These are phyloP conservation scores for Boletus subcaerulescens DNA, from an alignment of 768 basidiomycete species.

Conservation along the genomic window DNA sequence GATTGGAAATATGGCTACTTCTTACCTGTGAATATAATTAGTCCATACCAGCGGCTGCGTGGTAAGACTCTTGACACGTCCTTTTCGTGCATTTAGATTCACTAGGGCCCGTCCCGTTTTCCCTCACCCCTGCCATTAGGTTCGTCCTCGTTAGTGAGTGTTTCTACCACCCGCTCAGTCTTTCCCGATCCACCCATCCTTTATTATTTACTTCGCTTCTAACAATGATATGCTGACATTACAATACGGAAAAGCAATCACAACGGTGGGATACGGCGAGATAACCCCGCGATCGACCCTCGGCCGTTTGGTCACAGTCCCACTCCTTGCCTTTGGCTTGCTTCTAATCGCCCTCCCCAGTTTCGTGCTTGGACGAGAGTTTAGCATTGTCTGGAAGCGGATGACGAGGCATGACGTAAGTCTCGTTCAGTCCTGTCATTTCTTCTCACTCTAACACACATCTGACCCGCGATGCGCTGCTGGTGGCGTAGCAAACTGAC, in stretches of 20 bases:
- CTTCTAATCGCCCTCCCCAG: slow-evolving; percentile 87
- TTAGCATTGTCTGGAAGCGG: slow-evolving; percentile 85
- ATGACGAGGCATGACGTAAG: slow-evolving; percentile 58
- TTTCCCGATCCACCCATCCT: not conserved
- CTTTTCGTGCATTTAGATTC: not conserved
- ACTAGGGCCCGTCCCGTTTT: not conserved
- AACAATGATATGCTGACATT: not conserved
- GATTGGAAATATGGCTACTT: not conserved
- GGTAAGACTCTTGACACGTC: slow-evolving; percentile 44
- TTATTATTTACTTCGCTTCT: not conserved
- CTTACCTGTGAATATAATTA: slow-evolving; percentile 19
- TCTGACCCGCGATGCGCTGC: not conserved
- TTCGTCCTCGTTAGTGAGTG: slow-evolving; percentile 78
- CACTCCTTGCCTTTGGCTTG: slow-evolving; percentile 83
- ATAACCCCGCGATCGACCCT: slow-evolving; percentile 85
- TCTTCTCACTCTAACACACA: not conserved
- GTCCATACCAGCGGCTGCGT: slow-evolving; percentile 74
- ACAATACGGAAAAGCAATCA: slow-evolving; percentile 55
- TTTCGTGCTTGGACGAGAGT: slow-evolving; percentile 90
- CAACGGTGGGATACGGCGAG: slow-evolving; percentile 90
- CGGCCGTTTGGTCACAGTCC: slow-evolving; percentile 83
- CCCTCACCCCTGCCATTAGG: slow-evolving; percentile 28
- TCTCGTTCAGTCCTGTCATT: not conserved
- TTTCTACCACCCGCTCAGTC: not conserved
- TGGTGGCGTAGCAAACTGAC: not conserved